A percentile compares a stretch with the other conserved stretches of the same genome.
phyloP scores from a whole-genome alignment of 1,284 basidiomycete genomes.

The Tilletia indica region DNA sequence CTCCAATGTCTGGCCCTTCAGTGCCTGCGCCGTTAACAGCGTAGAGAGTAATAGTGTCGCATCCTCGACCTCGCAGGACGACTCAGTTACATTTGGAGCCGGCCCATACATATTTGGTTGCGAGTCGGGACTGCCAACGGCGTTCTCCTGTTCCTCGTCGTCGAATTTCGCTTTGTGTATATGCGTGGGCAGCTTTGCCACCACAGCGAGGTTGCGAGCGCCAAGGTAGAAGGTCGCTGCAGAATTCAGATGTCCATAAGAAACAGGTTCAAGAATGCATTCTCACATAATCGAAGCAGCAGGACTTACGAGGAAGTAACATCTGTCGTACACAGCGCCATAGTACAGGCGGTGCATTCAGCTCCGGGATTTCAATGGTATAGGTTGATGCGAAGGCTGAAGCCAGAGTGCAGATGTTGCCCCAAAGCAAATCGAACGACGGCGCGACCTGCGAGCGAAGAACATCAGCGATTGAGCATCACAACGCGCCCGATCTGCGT shows the following conservation, averaged over 20 bases:
- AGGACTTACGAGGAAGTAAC: conserved; percentile 71
- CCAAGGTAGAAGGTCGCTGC: conserved; percentile 24
- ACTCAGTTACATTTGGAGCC: no score
- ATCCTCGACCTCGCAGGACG: no score
- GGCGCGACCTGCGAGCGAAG: conserved; percentile 34
- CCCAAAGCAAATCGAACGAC: conserved; percentile 28
- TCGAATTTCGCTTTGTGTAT: background rate
- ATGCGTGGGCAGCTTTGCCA: background rate
- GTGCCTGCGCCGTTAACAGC: background rate
- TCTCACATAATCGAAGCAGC: no score
- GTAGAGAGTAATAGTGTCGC: background rate
- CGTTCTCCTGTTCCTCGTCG: no score
- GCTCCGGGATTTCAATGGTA: conserved; percentile 70
- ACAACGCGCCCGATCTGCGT: conserved; percentile 13
- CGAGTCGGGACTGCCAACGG: background rate
- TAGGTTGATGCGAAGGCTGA: conserved; percentile 37
- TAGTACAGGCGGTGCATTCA: conserved; percentile 74
- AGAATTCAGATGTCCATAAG: no score
- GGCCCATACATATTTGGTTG: background rate
- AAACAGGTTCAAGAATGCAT: no score
- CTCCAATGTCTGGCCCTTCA: background rate
- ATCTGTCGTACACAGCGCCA: conserved; percentile 74
- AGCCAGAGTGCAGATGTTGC: conserved; percentile 23
- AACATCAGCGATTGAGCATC: conserved; percentile 29
- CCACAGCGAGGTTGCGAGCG: conserved; percentile 11